These are phyloP conservation scores for Pseudocercospora fuligena DNA, from an alignment of 2,329 filamentous ascomycete species.

Conservation along the genomic window DNA sequence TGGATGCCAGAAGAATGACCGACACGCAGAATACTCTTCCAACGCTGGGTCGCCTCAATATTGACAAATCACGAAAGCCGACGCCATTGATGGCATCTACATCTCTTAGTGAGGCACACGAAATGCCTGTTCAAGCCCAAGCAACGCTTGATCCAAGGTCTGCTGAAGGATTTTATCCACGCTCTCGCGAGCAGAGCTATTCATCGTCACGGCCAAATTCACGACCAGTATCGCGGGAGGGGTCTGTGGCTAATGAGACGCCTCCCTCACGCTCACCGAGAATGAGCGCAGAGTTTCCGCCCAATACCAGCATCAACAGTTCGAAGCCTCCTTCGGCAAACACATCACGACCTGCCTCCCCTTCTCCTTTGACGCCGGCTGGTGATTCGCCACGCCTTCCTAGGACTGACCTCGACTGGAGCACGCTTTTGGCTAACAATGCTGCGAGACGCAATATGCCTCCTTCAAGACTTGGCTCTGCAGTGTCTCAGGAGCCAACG, in stretches of 20 bases:
- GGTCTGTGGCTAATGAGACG: constrained; percentile 21
- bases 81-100: constrained; percentile 35
- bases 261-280: constrained; percentile 28
- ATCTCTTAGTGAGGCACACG: constrained; percentile 31
- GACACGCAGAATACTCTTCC: constrained; percentile 34
- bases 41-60: constrained; percentile 27
- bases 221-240: constrained; percentile 35
- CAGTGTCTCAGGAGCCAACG: constrained; percentile 8
- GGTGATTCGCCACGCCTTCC: constrained; percentile 36
- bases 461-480: constrained; percentile 31
- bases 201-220: constrained; percentile 23
- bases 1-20: constrained; percentile 39
- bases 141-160: constrained; percentile 24
- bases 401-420: constrained; percentile 41
- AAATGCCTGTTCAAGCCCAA: constrained; percentile 17
- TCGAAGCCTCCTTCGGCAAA: constrained; percentile 31
- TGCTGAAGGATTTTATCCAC: constrained; percentile 16
- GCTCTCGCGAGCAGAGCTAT: constrained; percentile 34
- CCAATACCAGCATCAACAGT: constrained; percentile 23
- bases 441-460: constrained; percentile 33
- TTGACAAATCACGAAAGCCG: constrained; percentile 33
- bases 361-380: constrained; percentile 31
- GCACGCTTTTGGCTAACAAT: constrained; percentile 34
- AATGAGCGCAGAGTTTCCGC: constrained; percentile 30
- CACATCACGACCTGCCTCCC: constrained; percentile 35